These are phyloP conservation scores for Lentinus brumalis DNA, from an alignment of 768 basidiomycete species.

Conservation along the genomic window DNA sequence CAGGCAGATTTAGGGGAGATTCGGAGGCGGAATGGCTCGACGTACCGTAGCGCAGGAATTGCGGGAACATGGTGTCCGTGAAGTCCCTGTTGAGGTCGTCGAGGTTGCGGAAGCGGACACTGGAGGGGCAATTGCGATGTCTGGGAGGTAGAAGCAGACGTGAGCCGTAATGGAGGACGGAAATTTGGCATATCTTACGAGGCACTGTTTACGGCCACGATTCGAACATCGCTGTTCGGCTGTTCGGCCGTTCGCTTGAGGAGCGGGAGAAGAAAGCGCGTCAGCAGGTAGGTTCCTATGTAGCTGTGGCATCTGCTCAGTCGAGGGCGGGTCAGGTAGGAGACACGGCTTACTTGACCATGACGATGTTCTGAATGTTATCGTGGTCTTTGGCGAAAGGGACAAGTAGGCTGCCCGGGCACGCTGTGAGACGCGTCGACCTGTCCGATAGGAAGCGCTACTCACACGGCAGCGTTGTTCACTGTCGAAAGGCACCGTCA, in stretches of 20 bases:
- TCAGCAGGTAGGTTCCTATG: conserved; percentile 32
- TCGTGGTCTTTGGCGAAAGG: conserved; percentile 16
- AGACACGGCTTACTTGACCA: conserved; percentile 41
- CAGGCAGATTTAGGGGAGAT: neutral
- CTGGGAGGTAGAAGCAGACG: neutral
- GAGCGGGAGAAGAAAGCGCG: conserved; percentile 32
- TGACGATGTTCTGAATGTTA: conserved; percentile 36
- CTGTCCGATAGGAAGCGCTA: neutral
- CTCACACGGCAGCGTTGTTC: conserved; percentile 55
- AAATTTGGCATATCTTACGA: neutral
- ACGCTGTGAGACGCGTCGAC: neutral
- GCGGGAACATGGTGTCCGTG: conserved; percentile 19
- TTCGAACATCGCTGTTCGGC: conserved; percentile 34
- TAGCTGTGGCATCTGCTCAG: conserved; percentile 22
- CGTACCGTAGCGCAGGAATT: conserved; percentile 17
- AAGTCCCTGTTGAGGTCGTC: conserved; percentile 39
- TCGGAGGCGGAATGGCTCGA: neutral
- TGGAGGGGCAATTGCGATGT: conserved; percentile 19
- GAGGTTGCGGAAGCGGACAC: conserved; percentile 32
- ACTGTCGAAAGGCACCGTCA: conserved; percentile 33
- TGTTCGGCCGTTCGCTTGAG: conserved; percentile 30
- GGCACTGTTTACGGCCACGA: conserved; percentile 29
- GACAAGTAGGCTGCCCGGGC: conserved; percentile 23
- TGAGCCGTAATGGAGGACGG: conserved; percentile 22
- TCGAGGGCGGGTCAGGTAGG: neutral